Evolutionary conservation across 2,329 filamentous ascomycete genomes (phyloP).

Genomic region (Aspergillus ustus): DNA sequence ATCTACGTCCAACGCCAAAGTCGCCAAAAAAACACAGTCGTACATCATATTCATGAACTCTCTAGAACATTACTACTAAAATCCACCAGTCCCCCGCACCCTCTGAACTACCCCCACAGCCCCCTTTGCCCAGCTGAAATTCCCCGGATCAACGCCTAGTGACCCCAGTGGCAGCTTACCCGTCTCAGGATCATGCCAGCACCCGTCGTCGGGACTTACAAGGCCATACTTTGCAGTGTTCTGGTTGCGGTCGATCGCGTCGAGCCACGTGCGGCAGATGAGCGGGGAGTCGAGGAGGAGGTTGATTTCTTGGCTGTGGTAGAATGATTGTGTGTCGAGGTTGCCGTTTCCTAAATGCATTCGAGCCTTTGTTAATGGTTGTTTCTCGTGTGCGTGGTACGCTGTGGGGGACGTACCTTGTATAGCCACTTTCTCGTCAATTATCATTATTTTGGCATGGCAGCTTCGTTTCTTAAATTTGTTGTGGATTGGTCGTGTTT

Average conservation of each 20-base stretch:
- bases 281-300: constrained; percentile 69
- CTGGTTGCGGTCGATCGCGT: constrained; percentile 66
- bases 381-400: not conserved
- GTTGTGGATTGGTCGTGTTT: constrained; percentile 69
- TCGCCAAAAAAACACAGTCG: not conserved
- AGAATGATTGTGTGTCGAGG: constrained; percentile 81
- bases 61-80: constrained; percentile 38
- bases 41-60: not conserved
- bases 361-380: not conserved
- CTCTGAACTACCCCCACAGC: constrained; percentile 62
- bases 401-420: constrained; percentile 50
- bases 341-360: constrained; percentile 66
- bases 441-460: constrained; percentile 78
- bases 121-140: constrained; percentile 64
- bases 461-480: constrained; percentile 69
- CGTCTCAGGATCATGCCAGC: constrained; percentile 61
- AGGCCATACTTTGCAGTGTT: constrained; percentile 66
- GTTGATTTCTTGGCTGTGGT: constrained; percentile 77
- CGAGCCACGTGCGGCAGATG: constrained; percentile 67
- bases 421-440: constrained; percentile 70
- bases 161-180: constrained; percentile 55
- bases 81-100: constrained; percentile 61
- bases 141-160: constrained; percentile 59
- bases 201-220: constrained; percentile 60
- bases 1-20: not conserved